phyloP scores from a whole-genome alignment of 129 eudicot genomes.

The Ambrosia artemisiifolia region DNA sequence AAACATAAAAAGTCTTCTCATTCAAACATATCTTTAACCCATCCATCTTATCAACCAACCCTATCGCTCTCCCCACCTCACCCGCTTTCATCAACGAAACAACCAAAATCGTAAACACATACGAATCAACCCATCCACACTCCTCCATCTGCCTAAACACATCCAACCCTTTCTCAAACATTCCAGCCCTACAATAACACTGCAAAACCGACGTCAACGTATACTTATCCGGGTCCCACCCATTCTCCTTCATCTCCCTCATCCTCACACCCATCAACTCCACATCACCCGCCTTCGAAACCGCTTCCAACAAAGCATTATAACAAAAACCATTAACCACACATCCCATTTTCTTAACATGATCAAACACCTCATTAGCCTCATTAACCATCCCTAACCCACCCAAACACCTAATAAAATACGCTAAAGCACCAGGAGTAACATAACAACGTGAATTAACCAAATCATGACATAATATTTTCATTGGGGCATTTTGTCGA shows the following conservation, averaged over 20 bases:
- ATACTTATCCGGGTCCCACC: conserved; percentile 64
- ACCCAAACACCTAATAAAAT: conserved; percentile 69
- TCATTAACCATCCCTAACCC: conserved; percentile 59
- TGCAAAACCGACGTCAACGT: conserved; percentile 67
- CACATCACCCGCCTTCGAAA: conserved; percentile 43
- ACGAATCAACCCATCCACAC: conserved; percentile 61
- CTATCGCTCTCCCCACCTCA: conserved; percentile 53
- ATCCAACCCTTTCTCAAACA: conserved; percentile 55
- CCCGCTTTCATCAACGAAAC: conserved; percentile 55
- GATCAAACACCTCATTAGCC: conserved; percentile 74
- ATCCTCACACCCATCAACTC: conserved; percentile 55
- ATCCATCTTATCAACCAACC: conserved; percentile 54
- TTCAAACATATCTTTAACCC: conserved; percentile 43
- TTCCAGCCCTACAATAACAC: conserved; percentile 63
- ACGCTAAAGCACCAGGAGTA: conserved; percentile 76
- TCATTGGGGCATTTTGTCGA: conserved; percentile 93
- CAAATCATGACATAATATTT: conserved; percentile 35
- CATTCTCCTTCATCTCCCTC: conserved; percentile 56
- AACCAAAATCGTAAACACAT: conserved; percentile 44
- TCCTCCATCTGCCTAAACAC: conserved; percentile 45
- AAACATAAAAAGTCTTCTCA: conserved; percentile 64
- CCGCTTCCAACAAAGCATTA: conserved; percentile 57
- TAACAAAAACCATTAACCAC: conserved; percentile 53
- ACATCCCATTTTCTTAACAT: conserved; percentile 52
- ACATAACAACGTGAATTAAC: conserved; percentile 39